Evolutionary conservation across 2,329 filamentous ascomycete species (phyloP).

Genomic region (Monilinia aucupariae): DNA sequence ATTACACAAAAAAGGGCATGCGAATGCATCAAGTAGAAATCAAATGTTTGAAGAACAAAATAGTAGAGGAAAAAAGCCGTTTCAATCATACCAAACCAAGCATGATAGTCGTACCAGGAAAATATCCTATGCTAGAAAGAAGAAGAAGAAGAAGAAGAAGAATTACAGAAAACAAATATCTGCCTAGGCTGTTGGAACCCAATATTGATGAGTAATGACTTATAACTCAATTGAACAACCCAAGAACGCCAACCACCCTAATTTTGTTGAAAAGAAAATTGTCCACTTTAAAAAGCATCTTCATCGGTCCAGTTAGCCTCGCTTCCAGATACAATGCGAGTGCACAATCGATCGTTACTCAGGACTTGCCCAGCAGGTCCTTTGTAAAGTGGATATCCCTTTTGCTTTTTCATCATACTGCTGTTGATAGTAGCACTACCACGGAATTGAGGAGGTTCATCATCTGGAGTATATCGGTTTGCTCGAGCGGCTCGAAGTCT

Average conservation of each 20-base stretch:
- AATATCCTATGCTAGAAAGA: slow-evolving; percentile 13
- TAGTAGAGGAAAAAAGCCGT: slow-evolving; percentile 5
- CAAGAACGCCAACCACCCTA: neutral
- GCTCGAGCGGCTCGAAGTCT: slow-evolving; percentile 64
- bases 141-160: slow-evolving; percentile 5
- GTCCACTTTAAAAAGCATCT: slow-evolving; percentile 45
- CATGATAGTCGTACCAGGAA: slow-evolving; percentile 7
- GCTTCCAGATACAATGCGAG: slow-evolving; percentile 57
- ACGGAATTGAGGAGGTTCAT: slow-evolving; percentile 27
- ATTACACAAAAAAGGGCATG: neutral
- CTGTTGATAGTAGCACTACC: slow-evolving; percentile 23
- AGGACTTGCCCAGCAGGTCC: slow-evolving; percentile 45
- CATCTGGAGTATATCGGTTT: slow-evolving; percentile 56
- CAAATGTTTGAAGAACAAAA: neutral
- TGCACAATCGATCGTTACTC: slow-evolving; percentile 51
- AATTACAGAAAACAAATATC: slow-evolving; percentile 11
- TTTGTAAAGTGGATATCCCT: slow-evolving; percentile 47
- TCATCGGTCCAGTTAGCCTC: slow-evolving; percentile 60
- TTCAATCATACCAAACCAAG: slow-evolving; percentile 8
- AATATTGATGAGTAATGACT: neutral
- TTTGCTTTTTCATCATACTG: slow-evolving; percentile 48
- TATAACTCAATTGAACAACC: neutral
- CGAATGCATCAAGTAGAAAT: neutral
- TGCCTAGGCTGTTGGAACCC: neutral
- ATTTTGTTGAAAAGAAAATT: neutral